phyloP scores from a whole-genome alignment of 179 eudicot species.

The Corrigiola litoralis region DNA sequence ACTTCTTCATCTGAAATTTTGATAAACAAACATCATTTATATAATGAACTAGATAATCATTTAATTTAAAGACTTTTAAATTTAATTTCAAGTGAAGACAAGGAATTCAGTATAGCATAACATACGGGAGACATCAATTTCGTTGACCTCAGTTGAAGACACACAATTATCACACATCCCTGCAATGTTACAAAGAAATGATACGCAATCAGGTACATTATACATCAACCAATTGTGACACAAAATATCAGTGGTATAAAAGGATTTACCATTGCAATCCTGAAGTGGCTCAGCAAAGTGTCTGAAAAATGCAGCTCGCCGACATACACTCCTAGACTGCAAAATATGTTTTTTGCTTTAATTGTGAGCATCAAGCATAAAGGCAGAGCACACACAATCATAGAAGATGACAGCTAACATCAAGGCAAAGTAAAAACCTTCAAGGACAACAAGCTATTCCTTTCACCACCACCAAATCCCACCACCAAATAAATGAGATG shows the following conservation, averaged over 20 bases:
- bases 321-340: constrained; percentile 82
- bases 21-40: background rate
- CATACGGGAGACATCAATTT: constrained; percentile 74
- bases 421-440: too few species aligned
- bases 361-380: background rate
- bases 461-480: too few species aligned
- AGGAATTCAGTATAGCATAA: constrained; percentile 11
- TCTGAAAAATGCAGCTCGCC: constrained; percentile 78
- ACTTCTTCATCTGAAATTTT: background rate
- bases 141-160: constrained; percentile 47
- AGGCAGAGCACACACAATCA: background rate
- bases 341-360: background rate
- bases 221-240: background rate
- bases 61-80: background rate
- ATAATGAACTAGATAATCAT: background rate
- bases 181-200: constrained; percentile 23
- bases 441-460: too few species aligned
- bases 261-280: constrained; percentile 73
- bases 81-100: background rate
- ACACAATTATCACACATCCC: constrained; percentile 97
- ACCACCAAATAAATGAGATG: too few species aligned
- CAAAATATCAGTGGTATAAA: background rate
- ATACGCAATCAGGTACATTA: constrained; percentile 6
- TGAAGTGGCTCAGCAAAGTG: constrained; percentile 91
- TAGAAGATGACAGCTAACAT: background rate